Conservation (phyloP, 2,329 filamentous ascomycete species). For the Akanthomyces lecanii region DNA sequence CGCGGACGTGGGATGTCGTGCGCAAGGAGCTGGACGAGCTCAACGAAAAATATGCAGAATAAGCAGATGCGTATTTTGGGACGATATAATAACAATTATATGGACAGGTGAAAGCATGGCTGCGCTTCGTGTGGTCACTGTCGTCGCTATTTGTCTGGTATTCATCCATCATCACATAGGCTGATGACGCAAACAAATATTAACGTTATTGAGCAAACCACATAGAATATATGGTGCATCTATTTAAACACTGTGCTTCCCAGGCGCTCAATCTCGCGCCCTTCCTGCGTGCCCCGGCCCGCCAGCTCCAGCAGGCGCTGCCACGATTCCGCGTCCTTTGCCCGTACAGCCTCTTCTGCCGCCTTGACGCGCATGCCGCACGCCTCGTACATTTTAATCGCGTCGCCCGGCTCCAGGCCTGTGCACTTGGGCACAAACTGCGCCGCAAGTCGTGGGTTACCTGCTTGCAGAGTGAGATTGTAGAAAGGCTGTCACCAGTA, state of each 20-base stretch:
- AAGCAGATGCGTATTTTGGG: no score
- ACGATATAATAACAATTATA: not conserved
- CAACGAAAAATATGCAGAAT: not conserved
- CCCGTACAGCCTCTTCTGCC: constrained; percentile 83
- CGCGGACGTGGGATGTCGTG: not conserved
- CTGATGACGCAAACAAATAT: not conserved
- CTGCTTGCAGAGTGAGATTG: constrained; percentile 81
- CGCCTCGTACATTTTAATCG: constrained; percentile 92
- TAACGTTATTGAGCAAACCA: not conserved
- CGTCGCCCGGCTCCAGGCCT: constrained; percentile 60
- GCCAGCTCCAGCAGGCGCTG: constrained; percentile 70
- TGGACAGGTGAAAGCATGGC: not conserved
- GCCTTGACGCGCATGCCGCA: constrained; percentile 87
- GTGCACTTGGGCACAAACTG: constrained; percentile 86
- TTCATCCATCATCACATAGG: no score
- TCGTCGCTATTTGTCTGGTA: no score
- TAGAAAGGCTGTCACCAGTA: constrained; percentile 67
- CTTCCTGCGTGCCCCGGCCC: constrained; percentile 61
- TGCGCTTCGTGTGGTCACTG: no score
- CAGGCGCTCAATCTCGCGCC: constrained; percentile 77
- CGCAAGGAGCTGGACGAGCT: not conserved
- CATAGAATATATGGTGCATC: not conserved
- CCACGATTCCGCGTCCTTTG: constrained; percentile 73
- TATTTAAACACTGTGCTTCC: constrained; percentile 51
- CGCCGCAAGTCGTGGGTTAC: constrained; percentile 81